phyloP scores from a whole-genome alignment of 2,329 filamentous ascomycete species.

The Colletotrichum agaves region DNA sequence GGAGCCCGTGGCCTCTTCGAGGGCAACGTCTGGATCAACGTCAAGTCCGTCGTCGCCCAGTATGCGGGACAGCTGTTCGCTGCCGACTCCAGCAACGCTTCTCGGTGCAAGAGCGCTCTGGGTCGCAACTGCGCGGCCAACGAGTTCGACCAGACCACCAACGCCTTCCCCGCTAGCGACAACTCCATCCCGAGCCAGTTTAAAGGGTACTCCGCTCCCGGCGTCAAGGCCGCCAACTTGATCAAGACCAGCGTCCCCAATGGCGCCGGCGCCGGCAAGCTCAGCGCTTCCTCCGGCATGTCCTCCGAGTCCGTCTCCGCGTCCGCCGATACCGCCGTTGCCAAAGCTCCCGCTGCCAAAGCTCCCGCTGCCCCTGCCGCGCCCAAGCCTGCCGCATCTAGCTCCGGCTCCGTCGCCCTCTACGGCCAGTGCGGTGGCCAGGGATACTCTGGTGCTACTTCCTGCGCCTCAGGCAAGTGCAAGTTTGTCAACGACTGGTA shows the following conservation, averaged over 20 bases:
- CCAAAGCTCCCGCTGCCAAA: background rate
- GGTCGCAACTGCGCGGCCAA: slow-evolving; percentile 30
- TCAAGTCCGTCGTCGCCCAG: slow-evolving; percentile 38
- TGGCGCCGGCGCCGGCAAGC: slow-evolving; percentile 31
- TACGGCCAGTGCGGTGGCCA: slow-evolving; percentile 50
- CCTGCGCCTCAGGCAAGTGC: slow-evolving; percentile 39
- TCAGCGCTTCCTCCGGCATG: slow-evolving; percentile 9
- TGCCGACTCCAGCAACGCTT: slow-evolving; percentile 33
- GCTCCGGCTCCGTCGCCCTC: slow-evolving; percentile 40
- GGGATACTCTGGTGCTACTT: slow-evolving; percentile 38
- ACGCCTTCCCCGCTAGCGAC: slow-evolving; percentile 18
- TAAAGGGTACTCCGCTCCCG: slow-evolving; percentile 14
- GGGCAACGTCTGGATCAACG: slow-evolving; percentile 42
- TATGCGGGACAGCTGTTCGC: slow-evolving; percentile 43
- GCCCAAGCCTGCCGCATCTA: background rate
- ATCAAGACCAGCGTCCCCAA: slow-evolving; percentile 32
- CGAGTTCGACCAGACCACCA: slow-evolving; percentile 17
- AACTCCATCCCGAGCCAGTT: slow-evolving; percentile 24
- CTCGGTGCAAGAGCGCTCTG: slow-evolving; percentile 32
- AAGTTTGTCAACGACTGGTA: slow-evolving; percentile 39
- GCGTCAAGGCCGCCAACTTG: slow-evolving; percentile 20
- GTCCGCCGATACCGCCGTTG: background rate
- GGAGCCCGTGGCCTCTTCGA: slow-evolving; percentile 42
- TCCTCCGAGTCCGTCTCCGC: background rate
- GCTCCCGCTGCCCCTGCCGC: slow-evolving; percentile 8